Percentiles rank a stretch among this genome's conserved stretches.
phyloP scores from a whole-genome alignment of 2,329 filamentous ascomycete species.

The Cladosporium sp. region DNA sequence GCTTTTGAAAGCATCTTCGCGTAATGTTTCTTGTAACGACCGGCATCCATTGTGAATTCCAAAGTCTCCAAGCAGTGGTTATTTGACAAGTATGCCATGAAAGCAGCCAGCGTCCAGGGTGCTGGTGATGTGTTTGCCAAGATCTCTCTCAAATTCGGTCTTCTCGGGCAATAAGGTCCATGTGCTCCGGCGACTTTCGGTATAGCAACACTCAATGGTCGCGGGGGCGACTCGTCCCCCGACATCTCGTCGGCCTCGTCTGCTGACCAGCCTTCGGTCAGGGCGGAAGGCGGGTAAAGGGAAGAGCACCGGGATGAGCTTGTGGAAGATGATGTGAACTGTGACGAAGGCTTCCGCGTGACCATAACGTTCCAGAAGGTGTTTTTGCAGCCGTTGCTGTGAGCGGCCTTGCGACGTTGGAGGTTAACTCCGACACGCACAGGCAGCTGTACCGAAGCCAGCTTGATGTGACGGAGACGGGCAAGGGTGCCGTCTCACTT shows the following conservation, averaged over 20 bases:
- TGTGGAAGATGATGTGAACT: slow-evolving; percentile 26
- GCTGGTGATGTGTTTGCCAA: slow-evolving; percentile 79
- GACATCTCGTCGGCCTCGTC: slow-evolving; percentile 50
- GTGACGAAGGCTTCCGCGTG: slow-evolving; percentile 26
- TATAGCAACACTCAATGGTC: slow-evolving; percentile 49
- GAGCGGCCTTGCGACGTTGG: slow-evolving; percentile 16
- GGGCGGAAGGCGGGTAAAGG: slow-evolving; percentile 20
- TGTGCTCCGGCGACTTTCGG: slow-evolving; percentile 35
- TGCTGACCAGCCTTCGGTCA: slow-evolving; percentile 35
- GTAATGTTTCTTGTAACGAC: slow-evolving; percentile 72
- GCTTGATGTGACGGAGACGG: slow-evolving; percentile 22
- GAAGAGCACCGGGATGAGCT: slow-evolving; percentile 25
- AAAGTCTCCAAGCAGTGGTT: slow-evolving; percentile 96
- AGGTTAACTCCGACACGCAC: slow-evolving; percentile 25
- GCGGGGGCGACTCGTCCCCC: slow-evolving; percentile 39
- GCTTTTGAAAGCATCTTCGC: slow-evolving; percentile 53
- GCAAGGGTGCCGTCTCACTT: slow-evolving; percentile 14
- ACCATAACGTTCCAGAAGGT: slow-evolving; percentile 28
- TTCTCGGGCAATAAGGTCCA: slow-evolving; percentile 52
- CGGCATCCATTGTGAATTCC: slow-evolving; percentile 93
- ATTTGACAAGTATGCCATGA: slow-evolving; percentile 94
- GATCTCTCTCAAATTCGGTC: slow-evolving; percentile 80
- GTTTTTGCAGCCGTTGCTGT: slow-evolving; percentile 18
- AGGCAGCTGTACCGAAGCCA: slow-evolving; percentile 31
- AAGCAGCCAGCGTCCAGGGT: slow-evolving; percentile 86